Conservation (phyloP, 2,329 filamentous ascomycete species). For the Dissoconium aciculare region DNA sequence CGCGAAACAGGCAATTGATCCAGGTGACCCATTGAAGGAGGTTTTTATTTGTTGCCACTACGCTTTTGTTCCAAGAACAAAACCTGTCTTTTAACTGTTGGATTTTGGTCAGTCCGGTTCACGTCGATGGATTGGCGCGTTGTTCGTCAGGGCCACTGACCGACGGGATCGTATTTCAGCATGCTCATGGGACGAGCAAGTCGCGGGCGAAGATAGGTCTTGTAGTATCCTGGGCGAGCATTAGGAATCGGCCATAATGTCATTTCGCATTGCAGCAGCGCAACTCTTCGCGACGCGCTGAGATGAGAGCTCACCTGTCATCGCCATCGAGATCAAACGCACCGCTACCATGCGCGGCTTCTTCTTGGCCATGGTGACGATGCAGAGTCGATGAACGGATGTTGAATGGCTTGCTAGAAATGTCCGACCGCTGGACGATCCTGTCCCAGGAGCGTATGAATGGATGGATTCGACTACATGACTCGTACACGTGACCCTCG, state of each 20-base stretch:
- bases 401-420: too few species aligned
- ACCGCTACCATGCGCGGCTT: too few species aligned
- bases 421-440: too few species aligned
- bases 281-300: not conserved
- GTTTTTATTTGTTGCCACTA: conserved; percentile 36
- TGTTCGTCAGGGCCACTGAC: conserved; percentile 37
- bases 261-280: conserved; percentile 64
- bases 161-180: conserved; percentile 96
- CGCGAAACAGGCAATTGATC: too few species aligned
- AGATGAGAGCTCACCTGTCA: conserved; percentile 17
- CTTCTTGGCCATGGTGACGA: too few species aligned
- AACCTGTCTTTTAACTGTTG: conserved; percentile 77
- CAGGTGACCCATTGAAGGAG: too few species aligned
- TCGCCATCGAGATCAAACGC: conserved; percentile 14
- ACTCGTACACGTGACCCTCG: too few species aligned
- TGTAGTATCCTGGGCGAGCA: conserved; percentile 98
- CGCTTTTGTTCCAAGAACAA: conserved; percentile 90
- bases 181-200: conserved; percentile 76
- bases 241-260: conserved; percentile 91
- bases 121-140: not conserved
- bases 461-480: too few species aligned
- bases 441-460: too few species aligned
- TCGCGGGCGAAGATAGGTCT: conserved; percentile 73
- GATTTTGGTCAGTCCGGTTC: conserved; percentile 1
- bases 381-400: too few species aligned